Evolutionary conservation across 768 basidiomycete species (phyloP), one percentile per base, ranked within the genome.

Genomic region (Tricholoma saponaceum): DNA sequence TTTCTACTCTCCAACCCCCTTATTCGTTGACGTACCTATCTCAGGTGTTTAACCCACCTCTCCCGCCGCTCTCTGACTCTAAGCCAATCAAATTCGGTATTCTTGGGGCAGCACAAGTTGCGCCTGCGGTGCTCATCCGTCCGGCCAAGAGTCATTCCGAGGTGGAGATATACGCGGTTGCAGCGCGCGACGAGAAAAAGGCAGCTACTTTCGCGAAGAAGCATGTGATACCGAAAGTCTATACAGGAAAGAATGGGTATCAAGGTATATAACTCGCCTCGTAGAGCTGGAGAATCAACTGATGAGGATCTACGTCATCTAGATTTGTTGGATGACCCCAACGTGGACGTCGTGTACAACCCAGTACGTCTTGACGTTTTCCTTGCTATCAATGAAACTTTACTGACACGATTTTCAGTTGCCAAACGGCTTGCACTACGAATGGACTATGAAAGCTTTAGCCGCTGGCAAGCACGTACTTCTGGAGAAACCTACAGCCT

Each of bases 371-470:
- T 30, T 8, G 28, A 30, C 4, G 28, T 30, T 30, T 30, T 30
- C 56, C 76, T 80, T 30, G 28, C 28, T 30, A 30, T 30, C 28
- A 30, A 30, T 30, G 28, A 30, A 30, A 4, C 28, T 30, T 30
- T 30, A 30, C 28, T 51, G 1, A 65, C 66, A 18, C 8, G 58
- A n/a, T 54, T 13, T 54, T 26, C 33, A 80, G 78, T 73, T 84
- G 16, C 84, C 84, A 0, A 83, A 82, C 57, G 77, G 75, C 8
- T 69, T 85, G 37, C 85, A 87, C 59, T 84, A 76, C 56, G 84
- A 87, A 61, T 87, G 84, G 85, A 81, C 84, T 0, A 80, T 82
- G 74, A 86, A 83, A 59, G 81, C 83, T 0, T 77, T 87, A 23
- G 70, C 72, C 18, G 79, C 82, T 0, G 83, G 86, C 5, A 87